Base-by-base conservation (phyloP, 129 eudicot species). In the Chrysanthemum seticuspe region DNA sequence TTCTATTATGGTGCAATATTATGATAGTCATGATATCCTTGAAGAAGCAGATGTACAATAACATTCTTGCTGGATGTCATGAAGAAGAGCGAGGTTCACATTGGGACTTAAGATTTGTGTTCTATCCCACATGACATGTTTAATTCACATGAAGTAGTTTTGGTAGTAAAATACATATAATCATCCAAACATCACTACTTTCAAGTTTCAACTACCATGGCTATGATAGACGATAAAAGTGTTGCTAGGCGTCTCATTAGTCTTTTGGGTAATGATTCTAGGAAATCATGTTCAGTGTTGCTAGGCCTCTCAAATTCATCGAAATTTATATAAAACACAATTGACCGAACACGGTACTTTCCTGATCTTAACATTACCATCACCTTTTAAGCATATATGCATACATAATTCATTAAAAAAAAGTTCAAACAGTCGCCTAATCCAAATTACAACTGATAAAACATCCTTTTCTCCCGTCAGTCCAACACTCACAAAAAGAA, bases 221-320 rank as follows among this genome's bases (percentile, higher is more conserved):
- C 59, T 13, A 62, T 13, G 13, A 76, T 76, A 44, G 74, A 76
- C 16, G 67, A 58, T 10, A 76, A 76, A 34, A 76, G 80, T 1
- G 74, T 76, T 23, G 60, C 67, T 45, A 76, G 34, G 19, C 80
- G 74, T n/a, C 15, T 21, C 74, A 76, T 25, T 56, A 76, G 21
- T 44, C 61, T 67, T 25, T 64, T 74, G 21, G 77, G 77, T 50
- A 73, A 16, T 9, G 77, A 48, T n/a, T 73, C 69, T 21, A 62
- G 52, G 70, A 73, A 73, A 62, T 73, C 77, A 10, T 48, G 68
- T 15, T 73, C 77, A 13, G 77, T 61, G 50, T 73, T 48, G 23
- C 77, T 60, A 19, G 21, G 21, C 21, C 21, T 19, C 47, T 40
- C 10, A 40, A 40, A 40, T 40, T 40, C 47, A 40, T 40, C 1